A percentile compares a stretch with the other conserved stretches of the same genome.
Conservation (phyloP, 768 basidiomycete genomes). For the Tremella yokohamensis region DNA sequence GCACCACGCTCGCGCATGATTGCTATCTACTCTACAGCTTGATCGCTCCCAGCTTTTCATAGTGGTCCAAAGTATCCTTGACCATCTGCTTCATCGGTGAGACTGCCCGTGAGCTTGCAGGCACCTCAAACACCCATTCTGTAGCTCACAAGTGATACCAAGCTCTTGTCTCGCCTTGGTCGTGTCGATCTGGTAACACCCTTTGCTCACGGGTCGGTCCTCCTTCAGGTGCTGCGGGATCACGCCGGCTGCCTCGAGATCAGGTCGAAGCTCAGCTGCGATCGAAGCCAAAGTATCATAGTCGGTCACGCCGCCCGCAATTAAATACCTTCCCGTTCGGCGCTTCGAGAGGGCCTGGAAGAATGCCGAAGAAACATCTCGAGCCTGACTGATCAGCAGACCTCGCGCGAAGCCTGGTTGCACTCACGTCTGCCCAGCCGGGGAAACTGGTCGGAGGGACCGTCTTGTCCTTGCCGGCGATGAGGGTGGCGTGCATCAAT, state of each 20-base stretch:
- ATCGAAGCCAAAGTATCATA: conserved; percentile 10
- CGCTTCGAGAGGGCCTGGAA: conserved; percentile 16
- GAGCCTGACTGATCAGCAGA: conserved; percentile 5
- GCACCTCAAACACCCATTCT: no score
- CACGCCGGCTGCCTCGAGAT: conserved; percentile 2
- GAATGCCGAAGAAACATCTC: conserved; percentile 27
- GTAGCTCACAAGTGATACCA: conserved; percentile 12
- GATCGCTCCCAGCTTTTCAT: conserved; percentile 3
- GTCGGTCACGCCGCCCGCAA: conserved; percentile 19
- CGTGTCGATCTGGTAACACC: conserved; percentile 2
- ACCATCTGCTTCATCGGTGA: conserved; percentile 5
- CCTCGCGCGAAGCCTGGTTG: not conserved
- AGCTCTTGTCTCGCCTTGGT: conserved; percentile 11
- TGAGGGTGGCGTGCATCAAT: conserved; percentile 5
- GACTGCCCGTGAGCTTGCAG: not conserved
- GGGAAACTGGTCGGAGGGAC: conserved; percentile 12
- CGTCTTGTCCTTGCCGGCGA: conserved; percentile 11
- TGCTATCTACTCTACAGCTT: no score
- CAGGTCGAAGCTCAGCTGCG: conserved; percentile 2
- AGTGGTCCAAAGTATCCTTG: conserved; percentile 6
- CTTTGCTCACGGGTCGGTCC: not conserved
- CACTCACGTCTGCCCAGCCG: conserved; percentile 22
- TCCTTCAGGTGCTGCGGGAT: conserved; percentile 5
- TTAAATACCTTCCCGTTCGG: conserved; percentile 18
- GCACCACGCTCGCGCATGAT: no score